These are phyloP conservation scores for Austroboletus sp. DNA, from an alignment of 1,284 basidiomycete genomes.

Conservation along the genomic window DNA sequence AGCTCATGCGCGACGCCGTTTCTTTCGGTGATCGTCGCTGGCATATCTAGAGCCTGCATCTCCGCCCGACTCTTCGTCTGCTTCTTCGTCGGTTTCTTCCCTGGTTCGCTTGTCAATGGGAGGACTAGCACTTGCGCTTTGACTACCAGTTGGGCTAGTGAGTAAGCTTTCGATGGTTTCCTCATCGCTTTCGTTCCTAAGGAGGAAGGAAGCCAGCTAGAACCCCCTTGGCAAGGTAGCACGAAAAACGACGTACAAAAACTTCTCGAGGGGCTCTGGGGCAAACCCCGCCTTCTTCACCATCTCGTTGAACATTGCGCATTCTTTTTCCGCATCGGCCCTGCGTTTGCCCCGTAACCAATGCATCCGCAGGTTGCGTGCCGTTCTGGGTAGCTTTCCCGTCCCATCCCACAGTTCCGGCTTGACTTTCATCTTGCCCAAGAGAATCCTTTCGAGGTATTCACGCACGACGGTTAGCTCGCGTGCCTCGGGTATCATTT, in stretches of 20 bases:
- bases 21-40: neutral
- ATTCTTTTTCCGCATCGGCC: neutral
- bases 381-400: neutral
- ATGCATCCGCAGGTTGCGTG: neutral
- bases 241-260: neutral
- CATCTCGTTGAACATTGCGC: neutral
- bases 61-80: neutral
- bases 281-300: neutral
- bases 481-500: neutral
- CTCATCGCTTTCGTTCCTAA: neutral
- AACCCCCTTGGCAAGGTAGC: neutral
- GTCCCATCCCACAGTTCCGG: neutral
- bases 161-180: neutral
- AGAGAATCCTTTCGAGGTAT: neutral
- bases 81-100: neutral
- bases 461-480: neutral
- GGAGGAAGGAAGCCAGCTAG: neutral
- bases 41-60: neutral
- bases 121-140: neutral
- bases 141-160: neutral
- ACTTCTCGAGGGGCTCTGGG: neutral
- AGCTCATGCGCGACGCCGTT: neutral
- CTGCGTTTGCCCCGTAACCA: neutral
- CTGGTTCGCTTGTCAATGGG: neutral
- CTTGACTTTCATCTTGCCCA: neutral